Evolutionary conservation across 2,329 filamentous ascomycete genomes (phyloP).

Genomic region (Clarireedia hainanense): DNA sequence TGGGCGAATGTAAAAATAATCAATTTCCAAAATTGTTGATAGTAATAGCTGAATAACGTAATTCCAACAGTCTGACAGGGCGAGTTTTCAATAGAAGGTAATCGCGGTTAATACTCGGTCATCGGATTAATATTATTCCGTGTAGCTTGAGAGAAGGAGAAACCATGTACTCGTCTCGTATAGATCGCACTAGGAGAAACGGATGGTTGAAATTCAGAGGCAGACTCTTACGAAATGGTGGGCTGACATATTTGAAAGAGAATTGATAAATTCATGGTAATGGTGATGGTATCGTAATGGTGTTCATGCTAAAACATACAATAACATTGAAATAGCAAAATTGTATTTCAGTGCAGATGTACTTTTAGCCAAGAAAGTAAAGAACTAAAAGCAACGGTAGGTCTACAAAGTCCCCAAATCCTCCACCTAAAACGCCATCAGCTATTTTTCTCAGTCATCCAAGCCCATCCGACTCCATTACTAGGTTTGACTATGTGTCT

Average conservation of each 20-base stretch:
- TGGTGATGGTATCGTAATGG: neutral
- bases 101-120: neutral
- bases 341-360: neutral
- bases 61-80: neutral
- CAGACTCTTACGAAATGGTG: neutral
- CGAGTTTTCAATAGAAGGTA: neutral
- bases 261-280: neutral
- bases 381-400: neutral
- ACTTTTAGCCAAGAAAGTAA: slow-evolving; percentile 1
- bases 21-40: no score
- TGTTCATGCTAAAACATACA: neutral
- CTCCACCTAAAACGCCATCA: neutral
- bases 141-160: no score
- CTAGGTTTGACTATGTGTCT: no score
- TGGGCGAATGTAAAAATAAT: no score
- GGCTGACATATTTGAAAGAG: neutral
- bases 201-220: neutral
- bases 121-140: no score
- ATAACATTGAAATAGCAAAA: neutral
- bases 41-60: neutral
- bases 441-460: neutral
- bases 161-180: no score
- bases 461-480: neutral
- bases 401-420: neutral
- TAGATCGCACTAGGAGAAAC: neutral